These are phyloP conservation scores for Solanum chilense DNA, from an alignment of 257 asterid species.

Conservation along the genomic window DNA sequence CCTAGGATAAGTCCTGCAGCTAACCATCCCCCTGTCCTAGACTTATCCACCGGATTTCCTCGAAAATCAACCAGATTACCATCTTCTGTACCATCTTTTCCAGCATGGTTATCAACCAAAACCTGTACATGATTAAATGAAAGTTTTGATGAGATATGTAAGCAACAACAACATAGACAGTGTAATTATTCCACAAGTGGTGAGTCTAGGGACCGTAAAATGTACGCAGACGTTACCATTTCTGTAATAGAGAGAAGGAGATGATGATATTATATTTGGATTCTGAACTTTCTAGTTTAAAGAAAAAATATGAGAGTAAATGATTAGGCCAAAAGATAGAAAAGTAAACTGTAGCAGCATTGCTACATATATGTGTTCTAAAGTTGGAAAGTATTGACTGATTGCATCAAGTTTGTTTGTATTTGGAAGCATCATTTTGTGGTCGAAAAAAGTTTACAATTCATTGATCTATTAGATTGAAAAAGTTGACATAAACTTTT, in stretches of 20 bases:
- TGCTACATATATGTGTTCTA: conserved; percentile 6
- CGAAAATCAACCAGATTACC: conserved; percentile 47
- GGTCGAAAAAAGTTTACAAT: conserved; percentile 15
- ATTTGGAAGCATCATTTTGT: conserved; percentile 32
- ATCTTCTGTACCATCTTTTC: conserved; percentile 20
- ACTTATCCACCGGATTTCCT: conserved; percentile 63
- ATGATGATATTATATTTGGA: not conserved
- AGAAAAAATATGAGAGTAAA: not conserved
- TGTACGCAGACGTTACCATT: not conserved
- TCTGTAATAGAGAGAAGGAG: not conserved
- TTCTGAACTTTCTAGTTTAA: conserved; percentile 15
- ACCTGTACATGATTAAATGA: conserved; percentile 26
- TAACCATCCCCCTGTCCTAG: conserved; percentile 80
- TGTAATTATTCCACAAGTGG: not conserved
- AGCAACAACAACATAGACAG: not conserved
- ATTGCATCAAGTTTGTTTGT: not conserved
- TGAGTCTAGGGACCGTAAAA: not conserved
- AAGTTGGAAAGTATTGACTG: not conserved
- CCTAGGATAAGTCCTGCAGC: conserved; percentile 89
- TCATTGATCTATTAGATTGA: not conserved
- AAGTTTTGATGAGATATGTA: not conserved
- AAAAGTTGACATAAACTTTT: conserved; percentile 14
- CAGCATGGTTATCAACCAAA: conserved; percentile 22
- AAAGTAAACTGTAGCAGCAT: not conserved
- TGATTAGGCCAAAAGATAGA: not conserved